phyloP scores from a whole-genome alignment of 805 yeast species.

The Ogataea ganodermae region DNA sequence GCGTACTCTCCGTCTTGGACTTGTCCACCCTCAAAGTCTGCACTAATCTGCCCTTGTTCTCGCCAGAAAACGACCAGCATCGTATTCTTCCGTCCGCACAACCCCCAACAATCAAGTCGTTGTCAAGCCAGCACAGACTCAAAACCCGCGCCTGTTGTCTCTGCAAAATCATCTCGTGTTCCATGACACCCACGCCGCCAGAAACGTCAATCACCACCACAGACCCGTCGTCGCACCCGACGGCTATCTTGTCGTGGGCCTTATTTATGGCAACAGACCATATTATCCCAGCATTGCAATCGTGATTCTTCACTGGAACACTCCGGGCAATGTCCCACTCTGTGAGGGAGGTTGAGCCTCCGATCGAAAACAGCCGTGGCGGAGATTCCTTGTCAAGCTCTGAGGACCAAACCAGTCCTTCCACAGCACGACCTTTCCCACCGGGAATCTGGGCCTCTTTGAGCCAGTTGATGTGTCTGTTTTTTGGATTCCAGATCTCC shows the following conservation, averaged over 20 bases:
- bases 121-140: slow-evolving; percentile 72
- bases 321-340: slow-evolving; percentile 89
- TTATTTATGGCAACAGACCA: slow-evolving; percentile 82
- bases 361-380: slow-evolving; percentile 84
- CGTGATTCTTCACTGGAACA: slow-evolving; percentile 70
- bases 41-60: slow-evolving; percentile 61
- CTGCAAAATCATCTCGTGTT: slow-evolving; percentile 72
- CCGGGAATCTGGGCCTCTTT: slow-evolving; percentile 77
- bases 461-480: slow-evolving; percentile 64
- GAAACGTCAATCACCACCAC: slow-evolving; percentile 82
- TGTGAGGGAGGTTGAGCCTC: slow-evolving; percentile 87
- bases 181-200: slow-evolving; percentile 83
- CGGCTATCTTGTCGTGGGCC: slow-evolving; percentile 65
- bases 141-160: slow-evolving; percentile 83
- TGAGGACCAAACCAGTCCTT: slow-evolving; percentile 81
- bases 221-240: slow-evolving; percentile 95
- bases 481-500: slow-evolving; percentile 87
- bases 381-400: slow-evolving; percentile 41
- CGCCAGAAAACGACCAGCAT: slow-evolving; percentile 62
- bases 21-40: slow-evolving; percentile 92
- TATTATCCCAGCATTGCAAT: slow-evolving; percentile 89
- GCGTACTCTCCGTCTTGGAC: slow-evolving; percentile 78
- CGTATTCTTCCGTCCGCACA: slow-evolving; percentile 93
- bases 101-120: slow-evolving; percentile 77
- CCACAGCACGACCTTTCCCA: slow-evolving; percentile 80